Base-by-base conservation (phyloP, 2,329 filamentous ascomycete species). In the Chrysoporthe austroafricana region DNA sequence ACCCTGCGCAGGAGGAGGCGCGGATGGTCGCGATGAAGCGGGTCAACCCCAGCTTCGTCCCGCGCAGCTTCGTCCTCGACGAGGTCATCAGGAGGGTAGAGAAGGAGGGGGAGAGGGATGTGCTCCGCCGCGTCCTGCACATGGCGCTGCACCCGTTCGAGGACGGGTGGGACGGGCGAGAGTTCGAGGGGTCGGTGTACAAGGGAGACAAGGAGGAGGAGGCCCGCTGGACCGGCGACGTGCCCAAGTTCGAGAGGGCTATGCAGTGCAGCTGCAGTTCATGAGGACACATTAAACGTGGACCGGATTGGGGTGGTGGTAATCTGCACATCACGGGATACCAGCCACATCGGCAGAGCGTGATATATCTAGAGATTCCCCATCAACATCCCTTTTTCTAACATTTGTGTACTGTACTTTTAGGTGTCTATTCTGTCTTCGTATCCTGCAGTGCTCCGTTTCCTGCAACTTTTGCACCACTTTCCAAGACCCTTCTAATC, bases 191-290 rank as follows among this genome's bases (percentile, higher is more conserved):
- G 58, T 74, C 84, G 73, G 79, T 79, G 71, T 83, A 86, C 82
- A 72, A 82, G 67, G 86, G 88, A 66, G 83, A 96, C 71, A 81
- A 80, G 63, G 87, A 88, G 18, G 92, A 97, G 76, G 95, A 97
- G 77, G 84, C 90, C 73, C 84, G 94, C 70, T 97, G 93, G 83
- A 93, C 90, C 73, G 91, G 92, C 2, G 94, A 97, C 79, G 93
- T 97, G 65, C 95, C 95, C 0, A 88, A 86, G 76, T 84, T 84
- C 58, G 88, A 90, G 79, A 87, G 93, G 72, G 92, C 91, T 44
- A 89, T 97, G 87, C 95, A 97, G 82, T 98, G 96, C 78, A 97
- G 93, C 77, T 99, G 96, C 80, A 97, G 93, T 77, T 97, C 95
- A 34, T 61, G 21, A 42, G 39, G 9, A 42, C 18, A 14, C 5